Percentiles rank a stretch among this genome's conserved stretches.
Evolutionary conservation across 106 monocot genomes (phyloP).

Genomic region (Dioscorea dumetorum): DNA sequence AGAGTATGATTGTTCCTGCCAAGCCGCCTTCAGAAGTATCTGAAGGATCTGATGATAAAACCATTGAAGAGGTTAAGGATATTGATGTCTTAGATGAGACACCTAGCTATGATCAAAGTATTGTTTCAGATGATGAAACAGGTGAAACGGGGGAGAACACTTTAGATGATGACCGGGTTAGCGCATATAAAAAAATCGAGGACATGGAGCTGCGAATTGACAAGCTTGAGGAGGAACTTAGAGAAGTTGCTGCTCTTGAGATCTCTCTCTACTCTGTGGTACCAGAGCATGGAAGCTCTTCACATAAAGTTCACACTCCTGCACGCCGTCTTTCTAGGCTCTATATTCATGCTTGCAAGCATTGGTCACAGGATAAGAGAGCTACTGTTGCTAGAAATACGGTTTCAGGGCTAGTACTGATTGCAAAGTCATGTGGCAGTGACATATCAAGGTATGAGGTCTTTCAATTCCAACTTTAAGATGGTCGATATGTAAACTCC

Average conservation of each 20-base stretch:
- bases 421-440: constrained; percentile 90
- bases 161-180: constrained; percentile 32
- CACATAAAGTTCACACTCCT: constrained; percentile 97
- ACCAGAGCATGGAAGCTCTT: constrained; percentile 90
- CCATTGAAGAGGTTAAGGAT: constrained; percentile 58
- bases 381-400: constrained; percentile 85
- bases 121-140: constrained; percentile 74
- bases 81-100: constrained; percentile 52
- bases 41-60: constrained; percentile 72
- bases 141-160: constrained; percentile 63
- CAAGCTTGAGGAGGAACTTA: constrained; percentile 85
- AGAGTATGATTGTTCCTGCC: constrained; percentile 30
- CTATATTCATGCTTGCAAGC: constrained; percentile 86
- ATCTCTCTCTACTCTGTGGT: constrained; percentile 94
- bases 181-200: constrained; percentile 45
- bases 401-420: constrained; percentile 77
- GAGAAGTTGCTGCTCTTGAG: constrained; percentile 97
- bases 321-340: constrained; percentile 87
- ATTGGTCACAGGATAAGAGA: constrained; percentile 61
- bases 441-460: constrained; percentile 79
- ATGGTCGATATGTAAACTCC: background rate
- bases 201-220: constrained; percentile 76
- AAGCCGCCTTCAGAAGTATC: constrained; percentile 42
- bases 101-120: constrained; percentile 40
- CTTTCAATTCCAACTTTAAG: too few relatives aligned